These are phyloP conservation scores for Auriscalpium orientale DNA, from an alignment of 768 basidiomycete species.

Conservation along the genomic window DNA sequence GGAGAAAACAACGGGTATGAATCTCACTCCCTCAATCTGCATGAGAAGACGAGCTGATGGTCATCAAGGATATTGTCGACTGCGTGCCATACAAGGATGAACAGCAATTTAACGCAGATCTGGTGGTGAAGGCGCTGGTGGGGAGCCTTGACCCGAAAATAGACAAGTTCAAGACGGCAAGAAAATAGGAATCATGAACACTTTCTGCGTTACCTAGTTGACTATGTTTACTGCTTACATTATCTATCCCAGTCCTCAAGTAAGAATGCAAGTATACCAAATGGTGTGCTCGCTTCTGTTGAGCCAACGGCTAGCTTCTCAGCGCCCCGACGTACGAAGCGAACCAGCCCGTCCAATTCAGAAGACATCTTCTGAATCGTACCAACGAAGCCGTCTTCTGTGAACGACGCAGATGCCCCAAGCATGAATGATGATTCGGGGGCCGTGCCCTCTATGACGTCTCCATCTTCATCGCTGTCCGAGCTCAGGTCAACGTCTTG, in stretches of 20 bases:
- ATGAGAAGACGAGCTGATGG: no score
- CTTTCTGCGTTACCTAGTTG: no score
- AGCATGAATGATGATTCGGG: conserved; percentile 35
- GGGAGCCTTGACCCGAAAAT: no score
- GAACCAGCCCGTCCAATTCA: conserved; percentile 65
- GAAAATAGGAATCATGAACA: no score
- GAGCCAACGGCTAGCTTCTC: conserved; percentile 60
- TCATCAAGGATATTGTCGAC: no score
- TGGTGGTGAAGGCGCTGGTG: no score
- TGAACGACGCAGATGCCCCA: conserved; percentile 28
- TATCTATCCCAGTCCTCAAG: conserved; percentile 71
- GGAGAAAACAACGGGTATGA: no score
- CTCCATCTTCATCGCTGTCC: conserved; percentile 25
- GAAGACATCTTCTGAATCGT: conserved; percentile 55
- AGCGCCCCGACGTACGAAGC: conserved; percentile 60
- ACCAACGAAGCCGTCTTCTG: conserved; percentile 40
- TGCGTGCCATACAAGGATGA: no score
- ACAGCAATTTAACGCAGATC: no score
- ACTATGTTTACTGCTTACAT: not conserved
- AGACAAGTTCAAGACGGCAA: no score
- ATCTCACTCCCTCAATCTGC: no score
- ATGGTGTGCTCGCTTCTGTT: conserved; percentile 53
- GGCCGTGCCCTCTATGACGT: conserved; percentile 11
- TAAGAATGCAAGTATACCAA: conserved; percentile 66
- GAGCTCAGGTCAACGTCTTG: conserved; percentile 32